Conservation (phyloP, 108 stramenopile species). For the Bacterosira constricta region DNA sequence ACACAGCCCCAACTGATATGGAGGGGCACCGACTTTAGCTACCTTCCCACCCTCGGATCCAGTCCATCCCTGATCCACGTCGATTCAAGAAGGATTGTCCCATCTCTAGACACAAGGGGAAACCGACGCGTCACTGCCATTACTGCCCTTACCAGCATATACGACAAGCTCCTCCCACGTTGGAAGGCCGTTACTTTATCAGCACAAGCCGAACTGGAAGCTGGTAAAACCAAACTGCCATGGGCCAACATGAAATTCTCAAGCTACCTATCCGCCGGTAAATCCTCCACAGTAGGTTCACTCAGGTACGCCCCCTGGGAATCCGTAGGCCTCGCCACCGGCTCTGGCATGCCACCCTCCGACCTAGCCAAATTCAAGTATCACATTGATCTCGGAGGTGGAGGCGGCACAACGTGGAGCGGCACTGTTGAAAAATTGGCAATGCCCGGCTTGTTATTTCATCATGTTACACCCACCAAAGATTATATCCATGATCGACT, state of each 20-base stretch:
- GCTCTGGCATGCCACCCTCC: too few relatives aligned
- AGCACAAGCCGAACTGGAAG: constrained; percentile 31
- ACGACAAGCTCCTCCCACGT: constrained; percentile 19
- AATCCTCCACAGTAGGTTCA: constrained; percentile 14
- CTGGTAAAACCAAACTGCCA: constrained; percentile 5
- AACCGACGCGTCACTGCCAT: constrained; percentile 7
- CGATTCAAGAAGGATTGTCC: constrained; percentile 6
- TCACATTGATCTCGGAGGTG: constrained; percentile 40
- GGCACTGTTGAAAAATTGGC: constrained; percentile 42
- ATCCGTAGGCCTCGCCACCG: too few relatives aligned
- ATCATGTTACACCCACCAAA: constrained; percentile 34
- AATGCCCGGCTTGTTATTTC: constrained; percentile 38
- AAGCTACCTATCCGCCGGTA: neutral
- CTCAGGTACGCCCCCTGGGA: neutral
- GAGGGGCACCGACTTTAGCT: constrained; percentile 31
- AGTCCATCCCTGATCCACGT: neutral
- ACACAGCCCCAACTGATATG: constrained; percentile 34
- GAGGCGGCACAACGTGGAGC: constrained; percentile 37
- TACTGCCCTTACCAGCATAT: constrained; percentile 7
- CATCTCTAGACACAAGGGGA: too few relatives aligned
- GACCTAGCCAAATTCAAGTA: constrained; percentile 1
- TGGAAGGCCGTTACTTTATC: constrained; percentile 33
- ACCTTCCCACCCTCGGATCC: constrained; percentile 8
- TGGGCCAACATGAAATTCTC: constrained; percentile 39
- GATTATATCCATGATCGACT: constrained; percentile 30